Evolutionary conservation across 306 rosid species (phyloP).

Genomic region (Prunus mira): DNA sequence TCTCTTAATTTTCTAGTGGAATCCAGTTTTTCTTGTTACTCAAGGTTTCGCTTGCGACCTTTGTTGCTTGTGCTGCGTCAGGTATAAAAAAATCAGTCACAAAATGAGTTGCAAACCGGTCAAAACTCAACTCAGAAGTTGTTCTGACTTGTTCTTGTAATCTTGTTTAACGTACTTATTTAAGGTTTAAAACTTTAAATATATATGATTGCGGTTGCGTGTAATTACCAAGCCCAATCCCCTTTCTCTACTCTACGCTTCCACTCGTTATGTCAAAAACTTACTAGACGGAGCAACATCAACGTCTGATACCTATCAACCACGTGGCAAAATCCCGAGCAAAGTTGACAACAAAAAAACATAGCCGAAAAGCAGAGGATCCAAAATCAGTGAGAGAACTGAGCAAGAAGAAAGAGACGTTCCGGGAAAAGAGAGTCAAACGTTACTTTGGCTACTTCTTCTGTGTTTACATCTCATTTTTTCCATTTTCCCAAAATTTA

Average conservation of each 20-base stretch:
- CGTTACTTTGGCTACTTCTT: conserved; percentile 16
- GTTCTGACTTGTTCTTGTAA: background rate
- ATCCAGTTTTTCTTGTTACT: too few species aligned
- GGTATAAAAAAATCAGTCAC: background rate
- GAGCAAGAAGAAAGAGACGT: conserved; percentile 9
- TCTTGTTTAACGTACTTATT: background rate
- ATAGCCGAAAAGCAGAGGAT: conserved; percentile 16
- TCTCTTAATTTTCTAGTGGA: too few species aligned
- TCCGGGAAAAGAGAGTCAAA: conserved; percentile 9
- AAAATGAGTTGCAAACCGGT: background rate
- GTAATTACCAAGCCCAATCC: background rate
- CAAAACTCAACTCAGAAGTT: background rate
- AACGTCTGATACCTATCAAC: background rate
- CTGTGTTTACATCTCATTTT: conserved; percentile 14
- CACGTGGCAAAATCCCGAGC: background rate
- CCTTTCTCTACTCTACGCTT: too few species aligned
- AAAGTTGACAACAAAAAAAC: conserved; percentile 1
- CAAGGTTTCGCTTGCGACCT: too few species aligned
- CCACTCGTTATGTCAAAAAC: background rate
- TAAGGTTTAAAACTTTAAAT: background rate
- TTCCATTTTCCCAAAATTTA: background rate
- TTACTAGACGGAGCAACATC: background rate
- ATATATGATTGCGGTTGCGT: background rate
- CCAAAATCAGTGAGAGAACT: conserved; percentile 9
- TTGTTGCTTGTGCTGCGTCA: too few species aligned